Evolutionary conservation across 768 basidiomycete species (phyloP), one percentile per base, ranked within the genome.

Genomic region (Panaeolus cyanescens): DNA sequence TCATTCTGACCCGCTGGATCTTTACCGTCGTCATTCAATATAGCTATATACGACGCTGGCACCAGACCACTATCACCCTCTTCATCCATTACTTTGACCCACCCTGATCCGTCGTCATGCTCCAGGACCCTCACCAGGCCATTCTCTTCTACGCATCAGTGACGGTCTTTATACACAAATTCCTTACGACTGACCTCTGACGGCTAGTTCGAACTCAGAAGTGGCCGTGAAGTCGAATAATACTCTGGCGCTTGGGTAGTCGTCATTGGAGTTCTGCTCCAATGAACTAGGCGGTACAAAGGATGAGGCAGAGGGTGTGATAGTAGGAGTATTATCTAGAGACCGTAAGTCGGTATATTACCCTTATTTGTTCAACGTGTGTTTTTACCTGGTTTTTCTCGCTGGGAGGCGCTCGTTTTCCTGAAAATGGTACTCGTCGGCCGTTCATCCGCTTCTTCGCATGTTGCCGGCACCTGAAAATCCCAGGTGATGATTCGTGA

Each of bases 91-190:
- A 93, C 90, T 70, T 94, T 94, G 10, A 90, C 84, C 93, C 92
- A 94, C 2, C 92, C 92, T 15, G 91, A 92, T 10, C 91, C 92
- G 66, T 93, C 93, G 62, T 95, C 92, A 62, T 87, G 84, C 70
- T 95, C 92, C 19, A 92, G 69, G 36, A 95, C 79, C 59, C 80
- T 80, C 15, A 96, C 88, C 4, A 70, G 72, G 36, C 76, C 71
- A 28, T 89, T 91, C 75, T 91, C 92, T 89, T 71, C 31, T 60
- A 30, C 20, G 34, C 13, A 42, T 42, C 25, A 59, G 22, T 28
- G 28, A 36, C 31, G 1, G 32, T 30, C 30, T 50, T 32, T 17
- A 15, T 28, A 15, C 17, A 40, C 56, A 54, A 34, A 55, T 55
- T 30, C 58, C 31, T 28, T 32, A 50, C 13, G 32, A 45, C 63